These are phyloP conservation scores for Trametes elegans DNA, from an alignment of 768 basidiomycete genomes.

Conservation along the genomic window DNA sequence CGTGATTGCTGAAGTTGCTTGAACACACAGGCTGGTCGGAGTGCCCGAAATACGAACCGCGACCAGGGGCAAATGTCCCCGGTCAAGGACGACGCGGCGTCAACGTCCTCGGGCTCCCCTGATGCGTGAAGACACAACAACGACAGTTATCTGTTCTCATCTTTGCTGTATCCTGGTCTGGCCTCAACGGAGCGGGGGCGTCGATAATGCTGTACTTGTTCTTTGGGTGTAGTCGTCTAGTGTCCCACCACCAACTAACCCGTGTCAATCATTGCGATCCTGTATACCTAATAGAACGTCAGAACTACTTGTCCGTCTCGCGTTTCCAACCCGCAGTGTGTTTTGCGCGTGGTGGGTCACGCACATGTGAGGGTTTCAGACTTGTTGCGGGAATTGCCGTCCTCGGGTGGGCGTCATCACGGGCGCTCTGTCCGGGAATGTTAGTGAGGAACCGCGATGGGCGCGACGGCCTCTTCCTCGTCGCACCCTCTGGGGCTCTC, in stretches of 20 bases:
- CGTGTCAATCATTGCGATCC: background rate
- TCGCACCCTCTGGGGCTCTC: background rate
- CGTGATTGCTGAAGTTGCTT: too few relatives aligned
- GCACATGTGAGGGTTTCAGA: too few relatives aligned
- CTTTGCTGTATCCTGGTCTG: background rate
- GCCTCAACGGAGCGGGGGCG: too few relatives aligned
- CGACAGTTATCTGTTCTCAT: background rate
- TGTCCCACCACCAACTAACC: background rate
- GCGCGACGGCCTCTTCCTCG: background rate
- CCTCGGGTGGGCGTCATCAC: constrained; percentile 7
- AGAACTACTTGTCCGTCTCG: too few relatives aligned
- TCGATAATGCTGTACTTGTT: too few relatives aligned
- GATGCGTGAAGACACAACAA: background rate
- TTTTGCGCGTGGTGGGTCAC: too few relatives aligned
- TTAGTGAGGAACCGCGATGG: constrained; percentile 8
- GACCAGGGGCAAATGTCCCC: background rate
- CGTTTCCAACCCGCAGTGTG: too few relatives aligned
- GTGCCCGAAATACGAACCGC: too few relatives aligned
- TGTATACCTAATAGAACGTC: too few relatives aligned
- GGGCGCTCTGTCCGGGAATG: constrained; percentile 10
- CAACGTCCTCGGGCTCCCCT: constrained; percentile 2
- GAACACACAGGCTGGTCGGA: too few relatives aligned
- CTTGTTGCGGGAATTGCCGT: constrained; percentile 8
- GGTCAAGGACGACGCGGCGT: constrained; percentile 7
- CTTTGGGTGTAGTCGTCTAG: background rate